Base-by-base conservation (phyloP, 345 rosid species). In the Corchorus capsularis region DNA sequence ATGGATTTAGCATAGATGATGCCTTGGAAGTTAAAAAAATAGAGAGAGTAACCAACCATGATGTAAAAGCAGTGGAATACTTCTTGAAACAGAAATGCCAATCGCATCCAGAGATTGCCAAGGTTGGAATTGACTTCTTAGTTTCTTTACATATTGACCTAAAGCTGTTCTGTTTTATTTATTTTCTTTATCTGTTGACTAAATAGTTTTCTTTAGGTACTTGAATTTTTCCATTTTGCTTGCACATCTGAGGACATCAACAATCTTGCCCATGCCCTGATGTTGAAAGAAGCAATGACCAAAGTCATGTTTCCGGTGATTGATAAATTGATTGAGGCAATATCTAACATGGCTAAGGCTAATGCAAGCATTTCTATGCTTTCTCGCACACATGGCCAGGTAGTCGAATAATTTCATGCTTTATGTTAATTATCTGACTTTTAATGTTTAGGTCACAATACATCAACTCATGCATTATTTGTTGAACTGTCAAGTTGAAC, bases 321-420 rank as follows among this genome's bases (percentile, higher is more conserved):
- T 97, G 98, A 90, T 80, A 75, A 88, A 75, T 78, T 94, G 82
- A 90, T 91, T 37, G 78, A 81, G 77, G 93, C 87, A 4, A 79
- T 90, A 27, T 83, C 86, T 79, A 73, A 80, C 9, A 79, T 91
- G 84, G 94, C 97, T 63, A 87, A 87, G 82, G 91, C 82, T 55
- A 84, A 88, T 83, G 97, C 97, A 0, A 71, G 84, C 3, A 56
- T 89, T 79, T 82, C 98, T 35, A 94, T 96, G 99, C 98, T 96
- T 82, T 96, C 98, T 71, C 91, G 95, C 75, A 94, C 98, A 60
- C 99, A 96, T 83, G 99, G 99, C 63, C 98, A 94, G 97, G 98
- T 94, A 85, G 79, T 57, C 35, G 65, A 47, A 56, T 50, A 63
- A 19, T 63, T 35, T 64, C 47, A 34, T 39, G 32, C 65, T 45